phyloP scores from a whole-genome alignment of 192 early-diverging fungal species.

The Coemansia sp. region DNA sequence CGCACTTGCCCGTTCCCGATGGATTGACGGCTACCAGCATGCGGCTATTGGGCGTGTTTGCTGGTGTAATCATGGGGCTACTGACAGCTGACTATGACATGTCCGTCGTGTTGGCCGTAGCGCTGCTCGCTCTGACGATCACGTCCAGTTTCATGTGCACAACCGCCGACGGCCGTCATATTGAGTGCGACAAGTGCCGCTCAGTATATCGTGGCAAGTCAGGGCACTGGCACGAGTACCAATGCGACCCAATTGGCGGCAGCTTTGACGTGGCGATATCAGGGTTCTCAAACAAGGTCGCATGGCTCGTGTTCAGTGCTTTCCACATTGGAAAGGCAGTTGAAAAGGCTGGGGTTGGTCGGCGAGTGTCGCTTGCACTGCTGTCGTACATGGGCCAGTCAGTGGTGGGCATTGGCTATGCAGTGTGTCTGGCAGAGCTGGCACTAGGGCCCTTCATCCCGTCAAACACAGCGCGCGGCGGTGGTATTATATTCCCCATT shows the following conservation, averaged over 20 bases:
- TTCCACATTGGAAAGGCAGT: slow-evolving; percentile 71
- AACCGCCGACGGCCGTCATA: slow-evolving; percentile 38
- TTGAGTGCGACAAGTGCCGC: slow-evolving; percentile 56
- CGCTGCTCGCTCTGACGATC: slow-evolving; percentile 54
- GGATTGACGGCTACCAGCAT: slow-evolving; percentile 33
- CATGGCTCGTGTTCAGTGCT: slow-evolving; percentile 69
- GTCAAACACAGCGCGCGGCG: slow-evolving; percentile 70
- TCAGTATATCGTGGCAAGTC: slow-evolving; percentile 24
- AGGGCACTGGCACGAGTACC: slow-evolving; percentile 46
- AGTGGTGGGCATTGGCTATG: slow-evolving; percentile 56
- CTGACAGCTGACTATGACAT: slow-evolving; percentile 52
- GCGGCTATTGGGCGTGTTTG: slow-evolving; percentile 47
- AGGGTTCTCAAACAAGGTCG: slow-evolving; percentile 61
- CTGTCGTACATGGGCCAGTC: slow-evolving; percentile 53
- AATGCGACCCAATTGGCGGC: slow-evolving; percentile 56
- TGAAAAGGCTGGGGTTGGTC: slow-evolving; percentile 60
- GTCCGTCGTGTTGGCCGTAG: slow-evolving; percentile 54
- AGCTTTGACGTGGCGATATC: slow-evolving; percentile 58
- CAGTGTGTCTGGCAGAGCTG: slow-evolving; percentile 54
- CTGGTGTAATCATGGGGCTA: slow-evolving; percentile 53
- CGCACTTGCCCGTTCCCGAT: slow-evolving; percentile 27
- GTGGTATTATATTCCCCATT: slow-evolving; percentile 73
- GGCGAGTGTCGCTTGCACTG: slow-evolving; percentile 57
- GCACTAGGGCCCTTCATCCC: slow-evolving; percentile 67
- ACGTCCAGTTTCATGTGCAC: slow-evolving; percentile 61